Evolutionary conservation across 2,329 filamentous ascomycete genomes (phyloP).

Genomic region (Sporothrix pallida): DNA sequence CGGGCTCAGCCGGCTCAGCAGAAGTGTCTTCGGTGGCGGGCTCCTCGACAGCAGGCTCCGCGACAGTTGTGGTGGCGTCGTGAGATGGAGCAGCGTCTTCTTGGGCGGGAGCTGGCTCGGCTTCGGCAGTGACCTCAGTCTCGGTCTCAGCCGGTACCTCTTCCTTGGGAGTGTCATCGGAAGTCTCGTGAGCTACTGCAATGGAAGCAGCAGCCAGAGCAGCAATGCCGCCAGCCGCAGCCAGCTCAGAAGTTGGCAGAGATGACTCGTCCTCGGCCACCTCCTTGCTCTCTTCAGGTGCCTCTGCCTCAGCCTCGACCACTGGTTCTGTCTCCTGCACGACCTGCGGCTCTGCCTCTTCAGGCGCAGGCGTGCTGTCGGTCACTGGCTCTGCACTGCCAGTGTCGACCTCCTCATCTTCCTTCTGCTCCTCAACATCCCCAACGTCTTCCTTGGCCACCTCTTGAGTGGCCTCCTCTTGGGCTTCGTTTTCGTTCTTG

Average conservation of each 20-base stretch:
- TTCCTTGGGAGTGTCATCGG: not conserved
- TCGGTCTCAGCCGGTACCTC: not conserved
- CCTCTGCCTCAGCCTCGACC: not conserved
- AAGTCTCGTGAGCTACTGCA: not conserved
- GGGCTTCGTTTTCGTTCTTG: not conserved
- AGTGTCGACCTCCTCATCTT: too few species aligned
- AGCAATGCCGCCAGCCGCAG: slow-evolving; percentile 6
- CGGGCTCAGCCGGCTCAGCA: not conserved
- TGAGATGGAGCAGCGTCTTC: not conserved
- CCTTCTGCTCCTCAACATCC: not conserved
- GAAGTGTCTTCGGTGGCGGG: not conserved
- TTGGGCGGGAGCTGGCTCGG: not conserved
- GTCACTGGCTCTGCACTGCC: too few species aligned
- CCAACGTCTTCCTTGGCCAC: not conserved
- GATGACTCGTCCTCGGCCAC: not conserved
- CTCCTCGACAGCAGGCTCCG: too few species aligned
- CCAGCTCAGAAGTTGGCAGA: not conserved
- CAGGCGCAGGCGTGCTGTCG: too few species aligned
- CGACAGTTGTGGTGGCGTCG: not conserved
- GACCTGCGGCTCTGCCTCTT: too few species aligned
- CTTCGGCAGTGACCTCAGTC: not conserved
- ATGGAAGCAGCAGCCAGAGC: slow-evolving; percentile 1
- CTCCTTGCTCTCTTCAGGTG: not conserved
- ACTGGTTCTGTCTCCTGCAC: not conserved
- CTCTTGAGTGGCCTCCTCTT: slow-evolving; percentile 6